phyloP scores from a whole-genome alignment of 164 flowering plant genomes.

The Kalanchoe fedtschenkoi region DNA sequence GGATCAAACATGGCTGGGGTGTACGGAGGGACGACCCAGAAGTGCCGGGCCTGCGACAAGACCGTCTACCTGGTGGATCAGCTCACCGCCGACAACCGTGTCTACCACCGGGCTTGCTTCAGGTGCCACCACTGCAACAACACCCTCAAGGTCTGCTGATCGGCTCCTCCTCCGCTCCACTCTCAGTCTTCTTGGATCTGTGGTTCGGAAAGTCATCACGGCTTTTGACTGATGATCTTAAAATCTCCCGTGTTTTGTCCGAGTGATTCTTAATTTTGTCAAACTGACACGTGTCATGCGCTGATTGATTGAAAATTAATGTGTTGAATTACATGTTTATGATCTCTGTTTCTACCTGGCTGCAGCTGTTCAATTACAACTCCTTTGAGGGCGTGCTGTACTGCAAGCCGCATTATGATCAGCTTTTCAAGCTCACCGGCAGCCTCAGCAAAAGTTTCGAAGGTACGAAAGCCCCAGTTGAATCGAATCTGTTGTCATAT shows the following conservation, averaged over 20 bases:
- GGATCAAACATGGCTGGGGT: slow-evolving; percentile 12
- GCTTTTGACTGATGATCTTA: background rate
- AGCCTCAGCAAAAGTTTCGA: slow-evolving; percentile 92
- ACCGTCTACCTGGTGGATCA: slow-evolving; percentile 81
- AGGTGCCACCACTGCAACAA: slow-evolving; percentile 88
- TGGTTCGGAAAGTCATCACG: background rate
- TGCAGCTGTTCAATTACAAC: slow-evolving; percentile 70
- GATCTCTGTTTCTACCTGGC: too few species aligned
- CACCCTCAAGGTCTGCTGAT: slow-evolving; percentile 85
- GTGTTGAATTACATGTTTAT: background rate
- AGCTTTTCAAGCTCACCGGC: slow-evolving; percentile 85
- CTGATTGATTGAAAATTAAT: background rate
- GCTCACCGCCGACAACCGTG: slow-evolving; percentile 64
- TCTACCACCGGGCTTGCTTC: slow-evolving; percentile 80
- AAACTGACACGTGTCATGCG: background rate
- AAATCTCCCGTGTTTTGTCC: too few species aligned
- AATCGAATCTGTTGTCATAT: background rate
- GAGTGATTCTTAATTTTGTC: too few species aligned
- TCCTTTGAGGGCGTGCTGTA: slow-evolving; percentile 92
- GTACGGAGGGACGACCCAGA: slow-evolving; percentile 74
- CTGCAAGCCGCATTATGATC: slow-evolving; percentile 96
- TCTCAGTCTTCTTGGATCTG: background rate
- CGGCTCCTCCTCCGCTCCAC: too few species aligned
- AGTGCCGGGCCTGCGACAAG: slow-evolving; percentile 76
- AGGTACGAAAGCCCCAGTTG: slow-evolving; percentile 35